Evolutionary conservation across 768 basidiomycete genomes (phyloP).

Genomic region (Russula dissimulans): DNA sequence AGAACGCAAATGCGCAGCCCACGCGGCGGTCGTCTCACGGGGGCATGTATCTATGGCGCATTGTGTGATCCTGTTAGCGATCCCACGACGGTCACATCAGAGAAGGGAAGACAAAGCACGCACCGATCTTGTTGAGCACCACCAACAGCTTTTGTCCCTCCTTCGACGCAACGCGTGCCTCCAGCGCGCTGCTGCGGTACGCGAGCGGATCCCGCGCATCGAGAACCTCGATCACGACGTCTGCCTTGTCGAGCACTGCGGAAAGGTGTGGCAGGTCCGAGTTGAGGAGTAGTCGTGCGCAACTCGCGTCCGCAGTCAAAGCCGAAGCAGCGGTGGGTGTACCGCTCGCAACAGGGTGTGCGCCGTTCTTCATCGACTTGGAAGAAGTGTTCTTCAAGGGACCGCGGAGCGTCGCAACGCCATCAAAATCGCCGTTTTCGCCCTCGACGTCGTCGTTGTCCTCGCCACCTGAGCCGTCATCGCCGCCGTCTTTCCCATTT

Average conservation of each 20-base stretch:
- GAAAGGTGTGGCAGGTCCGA: constrained; percentile 51
- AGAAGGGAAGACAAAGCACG: constrained; percentile 23
- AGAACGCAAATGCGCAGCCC: constrained; percentile 53
- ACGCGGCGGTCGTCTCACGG: constrained; percentile 60
- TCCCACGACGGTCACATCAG: neutral
- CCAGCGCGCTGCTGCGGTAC: constrained; percentile 55
- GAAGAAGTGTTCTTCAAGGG: neutral
- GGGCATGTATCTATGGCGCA: constrained; percentile 61
- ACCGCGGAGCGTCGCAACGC: constrained; percentile 32
- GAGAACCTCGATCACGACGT: constrained; percentile 72
- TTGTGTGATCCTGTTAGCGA: neutral
- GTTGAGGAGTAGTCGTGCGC: constrained; percentile 54
- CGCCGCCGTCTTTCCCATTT: constrained; percentile 14
- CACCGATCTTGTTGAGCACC: constrained; percentile 86
- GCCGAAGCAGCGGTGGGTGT: constrained; percentile 22
- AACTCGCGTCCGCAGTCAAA: constrained; percentile 37
- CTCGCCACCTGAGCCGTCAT: constrained; percentile 23
- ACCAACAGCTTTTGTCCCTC: constrained; percentile 45
- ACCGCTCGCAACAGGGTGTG: constrained; percentile 11
- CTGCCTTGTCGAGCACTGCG: constrained; percentile 64
- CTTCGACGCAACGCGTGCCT: constrained; percentile 39
- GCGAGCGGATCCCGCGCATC: constrained; percentile 79
- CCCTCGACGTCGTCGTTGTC: constrained; percentile 24
- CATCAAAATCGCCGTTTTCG: constrained; percentile 33
- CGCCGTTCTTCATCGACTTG: constrained; percentile 16